Base-by-base conservation (phyloP, 164 flowering plant genomes). In the Cinnamomum chago region DNA sequence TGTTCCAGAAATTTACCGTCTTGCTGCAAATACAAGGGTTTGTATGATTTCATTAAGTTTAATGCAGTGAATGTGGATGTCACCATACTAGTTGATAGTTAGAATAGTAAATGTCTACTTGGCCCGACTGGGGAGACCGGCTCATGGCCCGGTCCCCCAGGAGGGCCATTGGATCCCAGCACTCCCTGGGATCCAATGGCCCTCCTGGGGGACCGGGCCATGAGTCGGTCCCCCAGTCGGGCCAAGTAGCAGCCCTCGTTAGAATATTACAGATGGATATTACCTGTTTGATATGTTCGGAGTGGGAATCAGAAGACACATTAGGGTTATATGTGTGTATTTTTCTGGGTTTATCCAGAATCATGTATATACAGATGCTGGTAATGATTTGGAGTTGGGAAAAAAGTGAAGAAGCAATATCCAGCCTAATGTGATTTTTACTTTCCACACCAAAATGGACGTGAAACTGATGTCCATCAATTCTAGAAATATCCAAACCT, bases 1-100 rank as follows among this genome's bases (percentile, higher is more conserved):
- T 85, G 99, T 95, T 72, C 97, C 98, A 5, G 98, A 95, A 15
- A 95, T 95, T 70, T 95, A 95, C 74, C 89, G 95, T 2, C 92
- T 95, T 67, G 97, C 98, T 5, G 98, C 89, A 68, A 89, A 88
- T 74, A 86, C 95, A 64, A 95, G 83, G 98, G 98, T 93, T 71
- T 7, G 28, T 20, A 67, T 22, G 1, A 28, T 50, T 67, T 62
- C 25, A 52, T 24, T 23, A 1, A 17, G 25, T 15, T 3, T 23
- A 50, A 47, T 18, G 20, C 68, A 28, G 47, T 55, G 17, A 12
- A 14, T 55, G 17, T 55, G 60, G n/a, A 15, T 55, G 60, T 15
- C 17, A 55, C 60, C n/a, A 15, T 3, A 55, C 17, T 55, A 7
- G 3, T 17, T 15, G 13, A 15, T 20, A 55, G 60, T 55, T 55